Base-by-base conservation (phyloP, 106 monocot genomes). In the Iris macrosiphon region DNA sequence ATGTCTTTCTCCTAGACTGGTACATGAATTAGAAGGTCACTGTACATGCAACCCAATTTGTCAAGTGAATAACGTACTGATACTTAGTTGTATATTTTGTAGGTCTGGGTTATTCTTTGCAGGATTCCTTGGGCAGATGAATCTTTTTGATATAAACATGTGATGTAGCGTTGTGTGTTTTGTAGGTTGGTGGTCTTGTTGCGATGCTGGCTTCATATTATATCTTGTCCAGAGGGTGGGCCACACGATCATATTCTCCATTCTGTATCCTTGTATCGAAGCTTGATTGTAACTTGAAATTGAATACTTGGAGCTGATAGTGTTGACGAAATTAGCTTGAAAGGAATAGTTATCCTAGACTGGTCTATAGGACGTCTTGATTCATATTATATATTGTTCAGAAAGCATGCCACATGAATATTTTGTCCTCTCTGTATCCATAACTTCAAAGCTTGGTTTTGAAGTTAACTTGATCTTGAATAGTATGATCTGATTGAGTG, bases 171-270 rank as follows among this genome's bases (percentile, higher is more conserved):
- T 62, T 35, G 31, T 8, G 21, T 28, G 30, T 55, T 61, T 45
- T 60, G 30, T 52, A 92, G 92, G 70, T 82, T 40, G 86, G 69
- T 64, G 92, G 86, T 48, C 72, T 92, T 13, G 12, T 72, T 31
- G 86, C 85, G 30, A 92, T 92, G 85, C 19, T 85, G 66, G 70
- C 62, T 34, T 65, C 86, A 59, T 92, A 70, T 56, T 86, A 86
- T 71, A 60, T 86, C 29, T 74, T 92, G 52, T 86, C 79, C 24
- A 73, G 67, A 20, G 92, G 92, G 17, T 92, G 86, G 92, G 73
- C 92, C 9, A 82, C 82, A 55, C 66, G 64, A 67, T 73, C 82
- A 61, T 41, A 75, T 66, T 86, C 78, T 19, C 92, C 92, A 24
- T 76, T 92, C 60, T 70, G 92, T 92, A 92, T 92, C 92, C 86